phyloP scores from a whole-genome alignment of 768 basidiomycete genomes.

The Psilocybe sp. region DNA sequence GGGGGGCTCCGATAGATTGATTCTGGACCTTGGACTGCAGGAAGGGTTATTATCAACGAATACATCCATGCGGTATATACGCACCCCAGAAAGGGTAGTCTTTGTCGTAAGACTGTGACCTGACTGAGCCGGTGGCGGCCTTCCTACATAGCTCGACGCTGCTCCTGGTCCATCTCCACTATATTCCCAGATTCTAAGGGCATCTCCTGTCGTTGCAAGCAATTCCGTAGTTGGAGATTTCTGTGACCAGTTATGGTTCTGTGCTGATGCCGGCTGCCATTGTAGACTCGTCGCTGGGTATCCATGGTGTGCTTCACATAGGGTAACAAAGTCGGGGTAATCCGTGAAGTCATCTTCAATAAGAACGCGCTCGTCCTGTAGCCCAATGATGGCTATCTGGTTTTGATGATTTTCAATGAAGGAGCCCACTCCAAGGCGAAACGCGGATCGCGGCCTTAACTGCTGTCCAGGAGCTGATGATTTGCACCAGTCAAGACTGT shows the following conservation, averaged over 20 bases:
- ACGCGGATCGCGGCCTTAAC: slow-evolving; percentile 69
- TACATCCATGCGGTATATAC: slow-evolving; percentile 25
- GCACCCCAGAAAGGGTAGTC: slow-evolving; percentile 78
- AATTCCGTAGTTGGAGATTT: slow-evolving; percentile 71
- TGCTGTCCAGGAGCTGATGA: slow-evolving; percentile 72
- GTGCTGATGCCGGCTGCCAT: slow-evolving; percentile 83
- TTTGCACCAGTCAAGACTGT: slow-evolving; percentile 88
- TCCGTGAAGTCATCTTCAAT: slow-evolving; percentile 81
- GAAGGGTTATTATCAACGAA: slow-evolving; percentile 6
- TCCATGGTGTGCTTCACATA: slow-evolving; percentile 81
- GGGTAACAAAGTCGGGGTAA: slow-evolving; percentile 83
- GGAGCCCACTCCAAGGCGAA: slow-evolving; percentile 84
- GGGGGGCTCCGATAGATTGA: slow-evolving; percentile 79
- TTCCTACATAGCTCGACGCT: slow-evolving; percentile 67
- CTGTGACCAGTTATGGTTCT: slow-evolving; percentile 64
- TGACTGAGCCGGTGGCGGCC: slow-evolving; percentile 46
- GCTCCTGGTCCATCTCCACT: slow-evolving; percentile 58
- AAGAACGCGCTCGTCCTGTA: slow-evolving; percentile 84
- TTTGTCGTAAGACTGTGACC: slow-evolving; percentile 71
- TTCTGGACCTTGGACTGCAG: slow-evolving; percentile 90
- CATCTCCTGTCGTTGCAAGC: slow-evolving; percentile 92
- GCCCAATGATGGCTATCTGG: slow-evolving; percentile 73
- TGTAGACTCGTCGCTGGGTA: slow-evolving; percentile 93
- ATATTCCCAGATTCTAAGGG: slow-evolving; percentile 90
- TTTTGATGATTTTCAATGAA: slow-evolving; percentile 84